Evolutionary conservation across 176 grass and related monocot species (phyloP), one percentile per base, ranked within the genome.

Genomic region (Puya raimondii): DNA sequence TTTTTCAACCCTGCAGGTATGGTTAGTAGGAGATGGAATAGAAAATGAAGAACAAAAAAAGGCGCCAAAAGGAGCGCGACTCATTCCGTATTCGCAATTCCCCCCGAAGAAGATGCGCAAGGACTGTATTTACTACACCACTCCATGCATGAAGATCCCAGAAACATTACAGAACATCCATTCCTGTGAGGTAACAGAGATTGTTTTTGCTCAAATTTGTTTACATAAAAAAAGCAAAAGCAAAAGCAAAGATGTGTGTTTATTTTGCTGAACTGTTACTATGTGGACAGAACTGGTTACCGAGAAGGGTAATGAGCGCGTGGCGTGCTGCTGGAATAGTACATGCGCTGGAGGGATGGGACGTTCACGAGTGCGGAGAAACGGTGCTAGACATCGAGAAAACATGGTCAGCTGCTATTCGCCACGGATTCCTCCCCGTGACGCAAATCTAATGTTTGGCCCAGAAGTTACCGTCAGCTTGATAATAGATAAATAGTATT

Each of bases 301-400:
- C 89, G 2, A 97, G 93, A 78, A 89, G 79, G 80, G 86, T 97
- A 4, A 97, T 97, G 89, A 97, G 89, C 63, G 89, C 93, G 53
- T 90, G 84, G 82, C 86, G 86, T 12, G 68, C 90, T 67, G 82
- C 86, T 11, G 89, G 89, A 67, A 88, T 97, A 52, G 72, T 92
- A 16, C 89, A 97, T 69, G 89, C 89, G 2, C 76, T 97, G 63
- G 89, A 97, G 59, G 81, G 77, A 25, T 90, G 76, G 88, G 57
- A 27, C 12, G 78, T 73, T 26, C 74, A 97, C 1, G 93, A 97
- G 78, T 92, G 89, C 14, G 93, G 89, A 52, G 82, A 85, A n/a
- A 69, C 11, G 2, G 72, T 90, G 68, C 77, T 90, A 8, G 80
- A 90, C 68, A 74, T 90, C 57, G 86, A 90, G 18, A 90, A 74